Conservation (phyloP, 2,329 filamentous ascomycete genomes). For the Grosmannia penicillata region DNA sequence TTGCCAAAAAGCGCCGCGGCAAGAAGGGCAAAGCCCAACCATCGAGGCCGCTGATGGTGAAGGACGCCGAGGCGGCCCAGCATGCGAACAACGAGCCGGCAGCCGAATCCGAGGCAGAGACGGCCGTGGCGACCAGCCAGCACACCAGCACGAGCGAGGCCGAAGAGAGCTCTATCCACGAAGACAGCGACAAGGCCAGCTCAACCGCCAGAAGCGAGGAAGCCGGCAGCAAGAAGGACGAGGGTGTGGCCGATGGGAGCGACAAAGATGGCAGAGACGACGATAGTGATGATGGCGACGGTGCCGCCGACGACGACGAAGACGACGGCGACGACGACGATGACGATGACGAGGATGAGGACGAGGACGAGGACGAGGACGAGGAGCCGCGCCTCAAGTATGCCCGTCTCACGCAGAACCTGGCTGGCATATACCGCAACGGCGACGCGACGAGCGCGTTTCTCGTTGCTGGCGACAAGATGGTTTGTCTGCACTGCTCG, state of each 20-base stretch:
- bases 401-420: conserved; percentile 65
- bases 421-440: conserved; percentile 76
- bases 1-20: too few species aligned
- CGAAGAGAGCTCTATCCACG: too few species aligned
- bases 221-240: conserved; percentile 8
- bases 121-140: too few species aligned
- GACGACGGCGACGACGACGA: conserved; percentile 30
- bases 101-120: too few species aligned
- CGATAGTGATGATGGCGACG: conserved; percentile 7
- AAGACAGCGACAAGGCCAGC: background rate
- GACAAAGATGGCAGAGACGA: conserved; percentile 14
- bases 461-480: conserved; percentile 85
- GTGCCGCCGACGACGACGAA: conserved; percentile 10
- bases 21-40: too few species aligned
- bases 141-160: background rate
- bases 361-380: conserved; percentile 71
- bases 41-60: too few species aligned
- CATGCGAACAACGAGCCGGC: too few species aligned
- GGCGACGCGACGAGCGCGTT: conserved; percentile 90
- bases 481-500: conserved; percentile 44
- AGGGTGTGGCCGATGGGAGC: too few species aligned
- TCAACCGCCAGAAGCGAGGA: conserved; percentile 4
- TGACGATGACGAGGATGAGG: conserved; percentile 45
- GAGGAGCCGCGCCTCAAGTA: conserved; percentile 94
- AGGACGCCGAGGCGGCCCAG: too few species aligned